These are phyloP conservation scores for Colletotrichum australisinense DNA, from an alignment of 2,329 filamentous ascomycete genomes.

Conservation along the genomic window DNA sequence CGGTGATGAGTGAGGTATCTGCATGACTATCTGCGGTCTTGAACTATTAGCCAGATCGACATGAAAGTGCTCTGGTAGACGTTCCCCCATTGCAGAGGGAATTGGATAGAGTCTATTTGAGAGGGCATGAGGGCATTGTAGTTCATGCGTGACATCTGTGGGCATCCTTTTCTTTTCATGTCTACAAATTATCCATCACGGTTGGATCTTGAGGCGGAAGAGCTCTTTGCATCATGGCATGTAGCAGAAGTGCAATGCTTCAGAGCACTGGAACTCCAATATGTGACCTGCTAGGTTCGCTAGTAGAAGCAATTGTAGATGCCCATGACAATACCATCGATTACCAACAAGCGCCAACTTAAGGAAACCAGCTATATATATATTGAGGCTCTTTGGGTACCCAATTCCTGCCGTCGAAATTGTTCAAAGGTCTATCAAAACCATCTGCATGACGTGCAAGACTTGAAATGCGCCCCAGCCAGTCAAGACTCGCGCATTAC, in stretches of 20 bases:
- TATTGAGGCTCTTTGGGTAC: not conserved
- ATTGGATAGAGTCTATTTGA: not conserved
- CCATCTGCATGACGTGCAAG: not conserved
- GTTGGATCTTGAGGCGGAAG: not conserved
- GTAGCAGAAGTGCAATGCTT: too few relatives aligned
- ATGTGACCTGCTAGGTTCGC: too few relatives aligned
- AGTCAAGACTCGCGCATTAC: conserved; percentile 23
- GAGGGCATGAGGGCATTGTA: not conserved
- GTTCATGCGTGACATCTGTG: not conserved
- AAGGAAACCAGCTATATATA: not conserved
- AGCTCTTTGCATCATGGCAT: not conserved
- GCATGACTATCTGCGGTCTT: too few relatives aligned
- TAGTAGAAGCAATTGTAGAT: too few relatives aligned
- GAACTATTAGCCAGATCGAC: not conserved
- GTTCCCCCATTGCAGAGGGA: not conserved
- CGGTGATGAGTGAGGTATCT: conserved; percentile 5
- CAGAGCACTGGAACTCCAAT: too few relatives aligned
- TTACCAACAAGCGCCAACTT: not conserved
- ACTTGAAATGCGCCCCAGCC: not conserved
- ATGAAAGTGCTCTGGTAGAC: not conserved
- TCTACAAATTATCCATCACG: too few relatives aligned
- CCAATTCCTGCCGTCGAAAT: not conserved
- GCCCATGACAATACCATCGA: not conserved
- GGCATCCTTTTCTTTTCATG: not conserved
- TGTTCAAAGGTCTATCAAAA: not conserved